Base-by-base conservation (phyloP, 2,329 filamentous ascomycete genomes). In the Colletotrichum horii region DNA sequence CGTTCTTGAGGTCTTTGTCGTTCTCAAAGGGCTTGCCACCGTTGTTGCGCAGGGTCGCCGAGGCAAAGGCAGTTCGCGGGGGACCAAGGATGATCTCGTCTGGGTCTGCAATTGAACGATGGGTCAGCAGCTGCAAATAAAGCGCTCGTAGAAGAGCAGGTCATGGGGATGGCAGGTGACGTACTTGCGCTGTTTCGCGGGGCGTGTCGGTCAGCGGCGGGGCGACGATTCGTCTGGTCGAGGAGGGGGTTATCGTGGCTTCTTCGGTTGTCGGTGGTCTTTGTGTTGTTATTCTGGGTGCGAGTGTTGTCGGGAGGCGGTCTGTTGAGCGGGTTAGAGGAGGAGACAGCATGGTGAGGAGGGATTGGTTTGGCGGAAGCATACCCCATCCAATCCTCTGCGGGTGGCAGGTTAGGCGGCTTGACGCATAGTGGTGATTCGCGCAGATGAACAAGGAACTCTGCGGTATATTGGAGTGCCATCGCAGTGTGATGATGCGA, bases 331-430 rank as follows among this genome's bases (percentile, higher is more conserved):
- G 8, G 38, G 60, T 76, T 66, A 70, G 66, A 73, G 61, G 36
- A 65, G 34, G 48, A 65, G 34, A 38, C 71, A 66, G 72, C 34
- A 77, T 65, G 74, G 66, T 14, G 52, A 12, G 19, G 36, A 26
- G 32, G 28, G 38, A 24, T 24, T 28, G 28, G 24, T 26, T 38
- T 66, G 30, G 56, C 26, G 43, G 43, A 52, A 65, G 85, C 91
- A 83, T 89, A 98, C 94, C 96, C 96, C 95, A 98, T 98, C 96
- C 96, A 98, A 88, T 98, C 95, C 87, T 98, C 95, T 78, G 94
- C 91, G 30, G 95, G 94, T 78, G 96, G 96, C 61, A 98, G 90
- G 78, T 90, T 91, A 78, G 93, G 88, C 62, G 96, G 96, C 85
- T 95, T 97, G 80, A 90, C 88, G 82, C 96, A 96, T 84, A 98